Evolutionary conservation across 1,139 yeast species (phyloP), one percentile per base, ranked within the genome.

Genomic region (Trichomonascaceae sp.): DNA sequence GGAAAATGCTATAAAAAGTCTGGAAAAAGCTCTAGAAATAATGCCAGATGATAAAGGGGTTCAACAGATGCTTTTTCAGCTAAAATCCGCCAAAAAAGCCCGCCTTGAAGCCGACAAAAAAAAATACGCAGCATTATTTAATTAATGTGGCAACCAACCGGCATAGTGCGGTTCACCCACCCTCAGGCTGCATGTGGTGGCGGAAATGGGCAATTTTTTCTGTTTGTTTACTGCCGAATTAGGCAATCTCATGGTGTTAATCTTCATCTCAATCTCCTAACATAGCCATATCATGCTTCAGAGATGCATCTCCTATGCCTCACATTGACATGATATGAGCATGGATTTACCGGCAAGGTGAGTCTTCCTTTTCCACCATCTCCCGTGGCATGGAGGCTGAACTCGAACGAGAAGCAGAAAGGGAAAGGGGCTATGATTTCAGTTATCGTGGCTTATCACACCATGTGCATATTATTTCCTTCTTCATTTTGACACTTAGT

Each of bases 111-210:
- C 84, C 67, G 90, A 90, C 68, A 87, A 84, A 74, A 87, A 87
- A 63, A 93, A 96, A 1, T 83, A 88, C 76, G 74, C 95, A 51
- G 90, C 88, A 70, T 86, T 91, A 75, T 91, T 91, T 61, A 50
- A 58, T 30, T 63, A 55, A 49, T n/a, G 27, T 9, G 41, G 41
- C 17, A 12, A 13, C 41, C 15, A 17, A 36, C 17, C 32, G 12
- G 10, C 12, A 27, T 6, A 27, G 10, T 27, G 32, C 32, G 32
- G 17, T 36, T 36, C 17, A 15, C 17, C 17, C 24, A 4, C n/a
- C 4, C 17, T 2, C 41, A 13, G 9, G 41, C 17, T 36, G 41
- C 41, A 36, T 13, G 17, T 9, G 41, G 41, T 13, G 15, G 41
- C 41, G 41, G 41, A 36, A 36, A 36, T 13, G 18, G 41, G 41